A percentile compares a stretch with the other conserved stretches of the same genome.
phyloP scores from a whole-genome alignment of 129 eudicot species.

The Chrysanthemum lavandulifolium region DNA sequence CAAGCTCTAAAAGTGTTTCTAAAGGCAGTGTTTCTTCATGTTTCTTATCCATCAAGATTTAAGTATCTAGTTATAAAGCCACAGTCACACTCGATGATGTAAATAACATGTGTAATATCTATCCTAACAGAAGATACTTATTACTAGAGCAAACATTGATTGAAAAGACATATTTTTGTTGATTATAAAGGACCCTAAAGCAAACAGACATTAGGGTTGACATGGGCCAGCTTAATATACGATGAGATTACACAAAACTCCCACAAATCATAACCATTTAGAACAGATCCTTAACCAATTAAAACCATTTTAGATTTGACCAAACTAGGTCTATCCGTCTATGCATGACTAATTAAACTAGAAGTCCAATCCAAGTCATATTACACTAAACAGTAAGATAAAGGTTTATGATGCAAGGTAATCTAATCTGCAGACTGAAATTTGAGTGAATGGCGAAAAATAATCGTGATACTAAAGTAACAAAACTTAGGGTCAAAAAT shows the following conservation, averaged over 20 bases:
- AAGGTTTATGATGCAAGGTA: not conserved
- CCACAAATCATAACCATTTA: not conserved
- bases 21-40: slow-evolving; percentile 10
- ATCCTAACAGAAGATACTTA: not conserved
- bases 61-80: not conserved
- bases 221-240: no score
- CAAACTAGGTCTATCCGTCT: not conserved
- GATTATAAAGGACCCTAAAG: not conserved
- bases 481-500: not conserved
- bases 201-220: no score
- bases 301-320: slow-evolving; percentile 3
- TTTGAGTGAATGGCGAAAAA: not conserved
- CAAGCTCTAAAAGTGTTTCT: not conserved
- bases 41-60: not conserved
- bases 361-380: not conserved
- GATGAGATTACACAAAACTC: no score
- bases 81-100: not conserved
- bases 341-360: slow-evolving; percentile 4
- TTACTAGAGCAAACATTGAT: not conserved
- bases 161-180: not conserved
- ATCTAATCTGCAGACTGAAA: not conserved
- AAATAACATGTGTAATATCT: not conserved
- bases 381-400: slow-evolving; percentile 3
- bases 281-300: not conserved
- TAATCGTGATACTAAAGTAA: no score